These are phyloP conservation scores for Globisporangium sylvaticum DNA, from an alignment of 352 stramenopile genomes.

Conservation along the genomic window DNA sequence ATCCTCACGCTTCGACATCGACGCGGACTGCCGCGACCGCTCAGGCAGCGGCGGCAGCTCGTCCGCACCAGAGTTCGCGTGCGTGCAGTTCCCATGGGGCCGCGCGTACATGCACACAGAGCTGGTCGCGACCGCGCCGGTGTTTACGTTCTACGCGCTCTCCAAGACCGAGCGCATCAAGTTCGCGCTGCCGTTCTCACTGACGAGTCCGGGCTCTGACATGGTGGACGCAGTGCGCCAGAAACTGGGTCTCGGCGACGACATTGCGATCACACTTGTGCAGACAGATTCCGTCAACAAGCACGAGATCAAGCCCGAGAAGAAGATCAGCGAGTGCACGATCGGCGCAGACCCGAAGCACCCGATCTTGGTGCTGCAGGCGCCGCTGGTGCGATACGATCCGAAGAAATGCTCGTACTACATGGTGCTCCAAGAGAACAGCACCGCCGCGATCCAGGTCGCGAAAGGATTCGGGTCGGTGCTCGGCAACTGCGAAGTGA, in stretches of 20 bases:
- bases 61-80: slow-evolving; percentile 35
- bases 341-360: slow-evolving; percentile 57
- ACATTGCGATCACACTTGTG: slow-evolving; percentile 59
- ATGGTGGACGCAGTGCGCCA: slow-evolving; percentile 57
- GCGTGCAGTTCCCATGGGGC: slow-evolving; percentile 76
- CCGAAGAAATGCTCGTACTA: slow-evolving; percentile 56
- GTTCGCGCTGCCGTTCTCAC: slow-evolving; percentile 56
- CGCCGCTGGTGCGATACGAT: slow-evolving; percentile 61
- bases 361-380: slow-evolving; percentile 70
- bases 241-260: slow-evolving; percentile 40
- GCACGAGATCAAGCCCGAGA: slow-evolving; percentile 57
- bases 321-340: slow-evolving; percentile 61
- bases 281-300: slow-evolving; percentile 74
- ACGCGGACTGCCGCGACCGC: slow-evolving; percentile 11
- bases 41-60: slow-evolving; percentile 10
- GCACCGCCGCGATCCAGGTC: slow-evolving; percentile 48
- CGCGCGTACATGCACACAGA: slow-evolving; percentile 60
- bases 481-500: slow-evolving; percentile 49
- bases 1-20: slow-evolving; percentile 4
- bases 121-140: slow-evolving; percentile 45
- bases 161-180: slow-evolving; percentile 57
- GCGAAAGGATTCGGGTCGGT: slow-evolving; percentile 62
- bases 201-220: slow-evolving; percentile 46
- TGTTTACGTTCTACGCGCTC: slow-evolving; percentile 81
- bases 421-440: slow-evolving; percentile 48